Evolutionary conservation across 345 rosid genomes (phyloP), one percentile per base, ranked within the genome.

Genomic region (Balakata baccata): DNA sequence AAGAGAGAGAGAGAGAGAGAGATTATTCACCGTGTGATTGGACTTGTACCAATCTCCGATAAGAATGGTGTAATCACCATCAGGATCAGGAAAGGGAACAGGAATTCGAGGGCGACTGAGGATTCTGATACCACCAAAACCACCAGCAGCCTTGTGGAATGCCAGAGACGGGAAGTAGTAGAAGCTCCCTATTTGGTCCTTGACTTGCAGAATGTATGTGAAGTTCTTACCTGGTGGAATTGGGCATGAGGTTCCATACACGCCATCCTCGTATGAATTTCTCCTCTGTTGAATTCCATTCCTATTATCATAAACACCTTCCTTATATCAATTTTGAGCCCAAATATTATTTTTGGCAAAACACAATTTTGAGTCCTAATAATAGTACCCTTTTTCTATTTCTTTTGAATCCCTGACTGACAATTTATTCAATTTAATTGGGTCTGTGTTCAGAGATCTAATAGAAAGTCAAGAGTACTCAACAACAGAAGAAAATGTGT

Each of bases 131-230:
- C 87, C 92, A 6, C 99, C 99, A 39, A 84, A 95, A 23, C 86
- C 98, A 10, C 99, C 99, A 10, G 94, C 94, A 29, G 99, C 92
- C 85, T 92, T 95, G 83, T 92, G 99, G 82, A 92, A 82, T 49
- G 77, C 89, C n/a, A 91, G 87, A 51, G 96, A 92, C n/a, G 99
- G 99, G 82, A 89, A 95, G 79, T 95, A 95, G 80, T 69, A 94
- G 87, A 84, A 94, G 80, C 90, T 90, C 16, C 98, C 98, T 11
- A 94, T 94, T 68, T 95, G 99, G 59, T 95, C 99, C 79, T 92
- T 95, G 12, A 89, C 85, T 79, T 95, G 98, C 56, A 95, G 72
- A 46, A 72, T 80, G 88, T 90, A 93, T 9, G 98, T 93, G 80
- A 82, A 93, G 81, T 93, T 93, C 77, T 75, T 76, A 6, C 98